These are phyloP conservation scores for rapeseed (Brassica napus) DNA, from an alignment of 345 rosid genomes.

Conservation along the genomic window Da-Ae NC_063446.1:4267501-4268000, in stretches of 20 bases:
- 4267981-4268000: conserved; percentile 50
- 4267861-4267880: background rate
- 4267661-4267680: background rate
- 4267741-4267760: background rate
- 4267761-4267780: background rate
- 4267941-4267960: conserved; percentile 4
- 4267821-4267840: background rate
- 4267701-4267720: background rate
- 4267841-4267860: conserved; percentile 1
- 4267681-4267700: background rate
- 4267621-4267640: background rate
- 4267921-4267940: conserved; percentile 10
- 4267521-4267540: too few species aligned
- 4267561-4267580: background rate
- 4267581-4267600: background rate
- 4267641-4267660: background rate
- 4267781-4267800: background rate
- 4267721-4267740: background rate
- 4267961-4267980: background rate
- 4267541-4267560: background rate
- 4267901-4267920: conserved; percentile 19
- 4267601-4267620: background rate
- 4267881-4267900: conserved; percentile 6
- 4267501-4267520: background rate
- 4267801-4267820: background rate